Percentiles rank a stretch among this genome's conserved stretches.
These are phyloP conservation scores for Castanopsis chinensis DNA, from an alignment of 306 rosid genomes.

Conservation along the genomic window DNA sequence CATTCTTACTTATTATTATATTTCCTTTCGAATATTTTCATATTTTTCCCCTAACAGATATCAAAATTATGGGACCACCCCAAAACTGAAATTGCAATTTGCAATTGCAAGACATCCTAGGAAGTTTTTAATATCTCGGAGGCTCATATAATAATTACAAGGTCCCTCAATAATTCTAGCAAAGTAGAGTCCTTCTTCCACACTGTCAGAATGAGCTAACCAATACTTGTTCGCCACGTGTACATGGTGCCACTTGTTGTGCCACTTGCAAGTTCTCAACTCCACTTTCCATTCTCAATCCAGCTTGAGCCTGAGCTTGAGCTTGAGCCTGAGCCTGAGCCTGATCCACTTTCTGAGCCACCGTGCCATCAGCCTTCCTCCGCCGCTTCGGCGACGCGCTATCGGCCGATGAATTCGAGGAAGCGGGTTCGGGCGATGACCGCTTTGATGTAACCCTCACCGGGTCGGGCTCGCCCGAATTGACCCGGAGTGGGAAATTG, in stretches of 20 bases:
- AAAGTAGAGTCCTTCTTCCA: background rate
- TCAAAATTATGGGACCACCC: too few relatives aligned
- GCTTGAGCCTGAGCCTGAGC: slow-evolving; percentile 2
- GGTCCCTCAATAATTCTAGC: background rate
- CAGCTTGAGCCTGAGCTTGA: slow-evolving; percentile 6
- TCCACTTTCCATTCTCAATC: slow-evolving; percentile 4
- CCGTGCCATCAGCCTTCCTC: slow-evolving; percentile 30
- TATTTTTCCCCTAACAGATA: too few relatives aligned
- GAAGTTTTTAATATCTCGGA: background rate
- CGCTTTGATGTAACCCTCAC: slow-evolving; percentile 69
- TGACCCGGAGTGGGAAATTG: slow-evolving; percentile 81
- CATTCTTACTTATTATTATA: too few relatives aligned
- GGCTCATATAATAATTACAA: slow-evolving; percentile 23
- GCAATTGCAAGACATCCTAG: too few relatives aligned
- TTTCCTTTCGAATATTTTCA: background rate
- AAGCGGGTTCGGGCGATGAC: slow-evolving; percentile 42
- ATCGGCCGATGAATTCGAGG: slow-evolving; percentile 32
- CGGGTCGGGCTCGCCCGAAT: slow-evolving; percentile 91
- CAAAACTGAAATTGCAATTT: too few relatives aligned
- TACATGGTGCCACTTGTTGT: slow-evolving; percentile 8
- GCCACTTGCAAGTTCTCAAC: slow-evolving; percentile 14
- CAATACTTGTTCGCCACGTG: slow-evolving; percentile 32
- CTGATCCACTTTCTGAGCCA: background rate
- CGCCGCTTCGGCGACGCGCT: slow-evolving; percentile 40
- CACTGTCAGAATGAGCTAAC: slow-evolving; percentile 2